Base-by-base conservation (phyloP, 257 asterid species). In the Gentiana straminea region DNA sequence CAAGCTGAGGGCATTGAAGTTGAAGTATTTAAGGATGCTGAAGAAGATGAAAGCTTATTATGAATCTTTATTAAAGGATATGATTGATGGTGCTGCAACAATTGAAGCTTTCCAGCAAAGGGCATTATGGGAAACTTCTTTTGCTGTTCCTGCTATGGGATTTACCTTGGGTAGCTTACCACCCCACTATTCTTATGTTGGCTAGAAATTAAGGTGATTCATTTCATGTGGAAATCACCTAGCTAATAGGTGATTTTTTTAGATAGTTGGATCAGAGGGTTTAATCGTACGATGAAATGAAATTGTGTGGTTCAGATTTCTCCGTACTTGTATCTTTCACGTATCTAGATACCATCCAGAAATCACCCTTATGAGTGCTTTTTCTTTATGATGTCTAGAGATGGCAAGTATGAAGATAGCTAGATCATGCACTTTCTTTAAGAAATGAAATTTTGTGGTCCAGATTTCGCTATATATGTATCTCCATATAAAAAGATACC, bases 111-210 rank as follows among this genome's bases (percentile, higher is more conserved):
- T 70, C 63, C 94, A 81, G 1, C 94, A 83, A 57, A 73, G 86
- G 41, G 12, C 86, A 50, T 52, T 81, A n/a, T 54, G 81, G 37
- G 95, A 85, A 59, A 71, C 87, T 33, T 86, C 94, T 3, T 81
- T 83, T 7, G 89, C 92, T 0, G 64, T 89, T 54, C 94, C 97
- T 0, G 95, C 81, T 2, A 71, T 86, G 94, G 94, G 94, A 3
- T 69, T 86, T 3, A 52, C 83, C 3, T 74, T 85, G 54, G 68
- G 53, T 46, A 54, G 58, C 8, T 64, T 64, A 58, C 79, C 82
- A 2, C 46, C 46, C 7, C 5, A 41, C 9, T 41, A 41, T 10
- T 41, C 46, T 3, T 41, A 41, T 41, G 9, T 41, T 7, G 46
- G 7, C 46, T 41, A 41, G 46, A 41, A 39, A 7, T 39, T 7